Evolutionary conservation across 148 eudicot species (phyloP), one percentile per base, ranked within the genome.

Genomic region (Gaultheria prostrata): DNA sequence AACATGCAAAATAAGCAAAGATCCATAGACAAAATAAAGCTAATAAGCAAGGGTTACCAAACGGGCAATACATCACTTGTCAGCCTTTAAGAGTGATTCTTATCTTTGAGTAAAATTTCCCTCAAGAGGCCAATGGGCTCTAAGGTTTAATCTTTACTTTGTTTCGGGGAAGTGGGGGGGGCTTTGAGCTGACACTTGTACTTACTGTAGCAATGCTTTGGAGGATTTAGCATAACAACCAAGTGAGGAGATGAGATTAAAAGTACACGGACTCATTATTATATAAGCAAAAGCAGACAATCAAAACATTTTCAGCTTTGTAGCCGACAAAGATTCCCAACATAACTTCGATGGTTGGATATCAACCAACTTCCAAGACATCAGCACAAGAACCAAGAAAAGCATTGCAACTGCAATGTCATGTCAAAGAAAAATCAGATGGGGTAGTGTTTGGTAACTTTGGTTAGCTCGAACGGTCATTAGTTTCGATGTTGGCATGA

Each of bases 1-100:
- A n/a, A 61, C 67, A 61, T 61, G 67, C 67, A 61, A 61, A 61
- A 61, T 59, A 61, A 61, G 67, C 28, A 61, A 61, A 61, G 28
- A 61, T 57, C n/a, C 3, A 20, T 9, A 21, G 63, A 57, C 24
- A 57, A 57, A 57, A 2, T 20, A 20, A 57, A 57, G 65, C 65
- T 5, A 57, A 20, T 57, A 57, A 57, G 65, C 21, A 57, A 20
- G 26, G 26, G 65, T 57, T 57, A 57, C 65, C 26, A 57, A 57
- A 24, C 8, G 26, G 65, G 65, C 26, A 57, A 26, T 30, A 76
- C 56, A 76, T 76, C 39, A 76, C 59, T 12, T 48, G 26, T 51
- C 79, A 48, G 53, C 26, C 30, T 7, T 72, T 35, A 72, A 21
- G n/a, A 33, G 8, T 39, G 13, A 39, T 73, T 17, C 77, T 15